Base-by-base conservation (phyloP, 495 filamentous ascomycete genomes). In the Tuber aestivum region DNA sequence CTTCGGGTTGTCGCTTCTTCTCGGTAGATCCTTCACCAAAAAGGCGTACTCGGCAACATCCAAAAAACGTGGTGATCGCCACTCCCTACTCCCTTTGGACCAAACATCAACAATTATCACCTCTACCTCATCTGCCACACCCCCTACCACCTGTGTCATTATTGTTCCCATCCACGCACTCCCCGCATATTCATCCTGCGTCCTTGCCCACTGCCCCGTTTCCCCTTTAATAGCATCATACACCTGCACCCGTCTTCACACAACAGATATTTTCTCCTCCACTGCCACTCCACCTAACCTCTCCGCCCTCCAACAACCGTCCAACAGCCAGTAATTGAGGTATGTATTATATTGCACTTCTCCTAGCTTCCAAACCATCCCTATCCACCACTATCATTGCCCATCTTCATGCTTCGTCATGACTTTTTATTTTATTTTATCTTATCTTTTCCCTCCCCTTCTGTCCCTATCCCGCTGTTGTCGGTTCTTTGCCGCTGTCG, bases 51-150 rank as follows among this genome's bases (percentile, higher is more conserved):
- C 78, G 73, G 77, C 77, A 75, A 73, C 56, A 65, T 65, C 56
- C 35, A 70, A 74, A 76, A 79, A 79, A 79, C 78, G 78, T 79
- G 78, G 78, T 75, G 78, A 79, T 79, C 78, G 78, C 70, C 78
- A 70, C 71, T 72, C 75, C 77, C 71, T 79, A 61, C 45, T 79
- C 73, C 48, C 72, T 79, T 79, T 69, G 61, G 77, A 73, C 68
- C 77, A 75, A 75, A 72, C 69, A 72, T 79, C 76, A 75, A 75
- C 69, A 68, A 78, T 50, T 72, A 79, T 65, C 56, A 61, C 61
- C 38, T 41, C 44, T 70, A 73, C 41, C 18, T 10, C n/a, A n/a
- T 40, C 44, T 40, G 38, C 61, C 56, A 74, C 70, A 77, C 35
- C 68, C 77, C 70, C 65, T 70, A 72, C 69, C 65, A 70, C 69